These are phyloP conservation scores for Gliomastix tumulicola DNA, from an alignment of 2,329 filamentous ascomycete genomes.

Conservation along the genomic window DNA sequence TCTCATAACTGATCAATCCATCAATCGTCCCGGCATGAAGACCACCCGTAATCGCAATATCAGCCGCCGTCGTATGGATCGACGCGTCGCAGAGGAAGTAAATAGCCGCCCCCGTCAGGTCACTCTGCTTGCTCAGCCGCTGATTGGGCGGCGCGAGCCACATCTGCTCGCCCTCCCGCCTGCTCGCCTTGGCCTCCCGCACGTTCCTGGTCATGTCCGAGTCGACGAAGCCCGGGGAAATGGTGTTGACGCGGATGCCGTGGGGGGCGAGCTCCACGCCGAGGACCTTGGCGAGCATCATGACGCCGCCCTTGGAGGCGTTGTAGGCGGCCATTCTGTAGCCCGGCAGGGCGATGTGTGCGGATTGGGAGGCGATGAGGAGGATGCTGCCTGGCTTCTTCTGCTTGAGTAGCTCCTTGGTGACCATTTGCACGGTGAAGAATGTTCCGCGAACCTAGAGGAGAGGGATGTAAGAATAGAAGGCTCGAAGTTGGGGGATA, in stretches of 20 bases:
- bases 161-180: constrained; percentile 24
- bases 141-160: constrained; percentile 28
- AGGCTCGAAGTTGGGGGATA: too few relatives aligned
- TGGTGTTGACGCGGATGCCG: constrained; percentile 27
- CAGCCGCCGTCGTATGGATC: constrained; percentile 31
- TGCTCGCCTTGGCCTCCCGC: constrained; percentile 19
- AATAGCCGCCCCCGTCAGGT: constrained; percentile 31
- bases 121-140: constrained; percentile 29
- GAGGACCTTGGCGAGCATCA: constrained; percentile 29
- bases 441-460: constrained; percentile 30
- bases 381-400: constrained; percentile 29
- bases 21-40: constrained; percentile 29
- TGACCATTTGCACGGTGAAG: constrained; percentile 28
- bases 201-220: constrained; percentile 25
- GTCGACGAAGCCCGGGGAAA: constrained; percentile 27
- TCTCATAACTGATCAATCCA: constrained; percentile 25
- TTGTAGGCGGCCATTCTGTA: constrained; percentile 33
- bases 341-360: constrained; percentile 24
- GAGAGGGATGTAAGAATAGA: background rate
- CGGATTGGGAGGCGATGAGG: constrained; percentile 26
- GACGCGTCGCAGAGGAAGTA: constrained; percentile 36
- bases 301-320: constrained; percentile 31
- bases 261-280: constrained; percentile 27
- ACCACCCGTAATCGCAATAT: constrained; percentile 36
- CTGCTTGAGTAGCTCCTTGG: constrained; percentile 31